phyloP scores from a whole-genome alignment of 1,139 yeast genomes.

The Yamadazyma sp. region DNA sequence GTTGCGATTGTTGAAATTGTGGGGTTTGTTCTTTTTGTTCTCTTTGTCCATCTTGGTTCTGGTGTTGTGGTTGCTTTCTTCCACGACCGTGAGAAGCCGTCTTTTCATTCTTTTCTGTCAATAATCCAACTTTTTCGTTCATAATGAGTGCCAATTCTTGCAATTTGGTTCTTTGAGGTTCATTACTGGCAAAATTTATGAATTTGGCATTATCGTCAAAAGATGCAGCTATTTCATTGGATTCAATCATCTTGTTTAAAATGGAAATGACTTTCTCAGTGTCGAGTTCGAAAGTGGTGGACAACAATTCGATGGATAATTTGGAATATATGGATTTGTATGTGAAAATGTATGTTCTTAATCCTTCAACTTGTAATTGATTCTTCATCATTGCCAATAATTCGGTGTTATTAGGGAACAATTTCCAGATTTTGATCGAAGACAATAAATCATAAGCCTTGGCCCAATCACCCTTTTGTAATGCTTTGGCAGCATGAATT shows the following conservation, averaged over 20 bases:
- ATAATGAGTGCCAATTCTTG: slow-evolving; percentile 87
- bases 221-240: slow-evolving; percentile 69
- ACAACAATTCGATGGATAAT: slow-evolving; percentile 66
- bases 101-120: slow-evolving; percentile 84
- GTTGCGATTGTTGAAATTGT: slow-evolving; percentile 28
- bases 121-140: slow-evolving; percentile 81
- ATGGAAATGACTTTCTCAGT: slow-evolving; percentile 57
- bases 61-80: slow-evolving; percentile 36
- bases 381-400: slow-evolving; percentile 69
- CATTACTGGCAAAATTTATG: slow-evolving; percentile 62
- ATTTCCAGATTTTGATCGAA: slow-evolving; percentile 84
- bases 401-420: slow-evolving; percentile 67
- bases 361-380: slow-evolving; percentile 85
- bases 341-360: slow-evolving; percentile 85
- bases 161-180: slow-evolving; percentile 78
- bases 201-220: slow-evolving; percentile 58
- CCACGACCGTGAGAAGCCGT: slow-evolving; percentile 74
- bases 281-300: slow-evolving; percentile 65
- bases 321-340: slow-evolving; percentile 76
- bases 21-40: slow-evolving; percentile 30
- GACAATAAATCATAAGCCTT: slow-evolving; percentile 70
- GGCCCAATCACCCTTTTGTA: slow-evolving; percentile 90
- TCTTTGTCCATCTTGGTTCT: slow-evolving; percentile 27
- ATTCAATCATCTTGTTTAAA: slow-evolving; percentile 72
- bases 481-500: slow-evolving; percentile 88